Conservation (phyloP, 2,329 filamentous ascomycete genomes). For the Eutypa lata region DNA sequence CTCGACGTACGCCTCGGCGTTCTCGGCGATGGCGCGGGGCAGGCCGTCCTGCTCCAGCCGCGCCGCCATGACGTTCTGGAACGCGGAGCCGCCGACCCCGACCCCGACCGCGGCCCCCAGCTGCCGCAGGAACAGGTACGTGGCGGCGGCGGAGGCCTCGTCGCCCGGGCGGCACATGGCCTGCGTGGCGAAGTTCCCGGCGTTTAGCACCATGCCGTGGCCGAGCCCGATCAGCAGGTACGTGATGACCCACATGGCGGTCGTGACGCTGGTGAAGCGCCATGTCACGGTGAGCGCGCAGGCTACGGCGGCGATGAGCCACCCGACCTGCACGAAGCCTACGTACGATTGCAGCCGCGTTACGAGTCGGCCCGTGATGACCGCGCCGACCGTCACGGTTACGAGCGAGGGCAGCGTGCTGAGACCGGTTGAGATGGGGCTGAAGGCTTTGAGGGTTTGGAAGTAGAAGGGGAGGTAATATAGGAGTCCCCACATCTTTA, state of each 20-base stretch:
- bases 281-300: constrained; percentile 10
- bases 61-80: constrained; percentile 13
- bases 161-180: constrained; percentile 13
- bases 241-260: constrained; percentile 7
- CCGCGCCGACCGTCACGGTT: constrained; percentile 10
- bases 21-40: constrained; percentile 4
- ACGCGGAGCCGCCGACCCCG: constrained; percentile 13
- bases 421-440: constrained; percentile 10
- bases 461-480: constrained; percentile 19
- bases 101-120: constrained; percentile 16
- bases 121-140: constrained; percentile 9
- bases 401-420: constrained; percentile 14
- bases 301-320: constrained; percentile 6
- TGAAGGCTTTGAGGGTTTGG: constrained; percentile 14
- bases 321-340: constrained; percentile 13
- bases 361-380: constrained; percentile 13
- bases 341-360: constrained; percentile 13
- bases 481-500: not conserved
- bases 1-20: constrained; percentile 5
- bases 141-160: constrained; percentile 9
- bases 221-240: constrained; percentile 12
- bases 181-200: constrained; percentile 15
- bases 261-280: constrained; percentile 1
- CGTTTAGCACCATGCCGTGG: constrained; percentile 14
- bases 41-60: constrained; percentile 6